Conservation (phyloP, 805 yeast genomes). For the Clavispora fructus region DNA sequence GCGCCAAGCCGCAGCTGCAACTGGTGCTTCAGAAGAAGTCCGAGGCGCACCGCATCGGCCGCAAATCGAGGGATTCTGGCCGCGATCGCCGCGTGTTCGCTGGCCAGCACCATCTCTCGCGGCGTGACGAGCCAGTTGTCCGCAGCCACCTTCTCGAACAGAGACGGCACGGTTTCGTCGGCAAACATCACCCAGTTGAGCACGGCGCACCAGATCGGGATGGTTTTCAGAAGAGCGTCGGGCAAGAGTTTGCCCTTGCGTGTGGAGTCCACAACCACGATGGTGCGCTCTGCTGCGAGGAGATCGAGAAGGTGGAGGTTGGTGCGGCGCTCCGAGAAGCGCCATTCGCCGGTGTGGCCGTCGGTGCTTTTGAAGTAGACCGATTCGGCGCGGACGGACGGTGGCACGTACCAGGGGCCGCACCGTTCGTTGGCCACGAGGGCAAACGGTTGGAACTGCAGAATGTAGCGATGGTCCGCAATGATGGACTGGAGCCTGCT, state of each 20-base stretch:
- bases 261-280: slow-evolving; percentile 75
- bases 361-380: slow-evolving; percentile 87
- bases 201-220: slow-evolving; percentile 91
- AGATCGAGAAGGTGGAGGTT: slow-evolving; percentile 65
- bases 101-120: slow-evolving; percentile 45
- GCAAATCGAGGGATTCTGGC: slow-evolving; percentile 46
- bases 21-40: slow-evolving; percentile 30
- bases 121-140: slow-evolving; percentile 45
- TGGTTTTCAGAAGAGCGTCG: slow-evolving; percentile 79
- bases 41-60: slow-evolving; percentile 34
- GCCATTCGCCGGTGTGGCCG: slow-evolving; percentile 83
- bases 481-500: slow-evolving; percentile 64
- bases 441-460: slow-evolving; percentile 28
- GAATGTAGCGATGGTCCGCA: slow-evolving; percentile 11
- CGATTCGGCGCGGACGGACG: slow-evolving; percentile 34
- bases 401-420: slow-evolving; percentile 77
- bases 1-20: slow-evolving; percentile 25
- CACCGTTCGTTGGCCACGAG: slow-evolving; percentile 76
- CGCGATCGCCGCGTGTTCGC: slow-evolving; percentile 52
- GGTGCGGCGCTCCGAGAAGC: slow-evolving; percentile 64
- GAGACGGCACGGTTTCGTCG: slow-evolving; percentile 3
- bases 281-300: slow-evolving; percentile 39
- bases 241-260: slow-evolving; percentile 82
- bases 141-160: not conserved
- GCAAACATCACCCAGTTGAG: slow-evolving; percentile 52